These are phyloP conservation scores for Lagenidium sp. DNA, from an alignment of 352 stramenopile species.

Conservation along the genomic window DNA sequence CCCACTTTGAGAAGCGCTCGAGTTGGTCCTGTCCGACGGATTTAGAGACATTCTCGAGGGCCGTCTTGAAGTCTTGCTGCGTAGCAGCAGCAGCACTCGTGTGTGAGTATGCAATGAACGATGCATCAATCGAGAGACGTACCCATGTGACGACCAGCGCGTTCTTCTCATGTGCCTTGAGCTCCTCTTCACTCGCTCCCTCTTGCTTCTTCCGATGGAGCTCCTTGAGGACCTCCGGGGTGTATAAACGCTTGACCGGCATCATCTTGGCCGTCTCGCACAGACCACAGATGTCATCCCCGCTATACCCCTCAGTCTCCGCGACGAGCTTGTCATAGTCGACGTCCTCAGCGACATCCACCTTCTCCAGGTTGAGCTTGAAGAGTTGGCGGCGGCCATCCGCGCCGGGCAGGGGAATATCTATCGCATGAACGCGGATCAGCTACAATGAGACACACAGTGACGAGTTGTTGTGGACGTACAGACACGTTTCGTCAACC, in stretches of 20 bases:
- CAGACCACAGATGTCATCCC: constrained; percentile 33
- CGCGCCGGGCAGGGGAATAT: constrained; percentile 24
- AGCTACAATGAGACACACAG: too few relatives aligned
- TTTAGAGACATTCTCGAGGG: constrained; percentile 74
- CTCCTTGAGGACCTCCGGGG: constrained; percentile 31
- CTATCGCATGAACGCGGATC: constrained; percentile 16
- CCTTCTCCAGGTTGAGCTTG: constrained; percentile 55
- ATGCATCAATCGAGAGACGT: neutral
- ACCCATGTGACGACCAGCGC: constrained; percentile 45
- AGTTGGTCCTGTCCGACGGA: constrained; percentile 72
- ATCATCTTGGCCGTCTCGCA: constrained; percentile 45
- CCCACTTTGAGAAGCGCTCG: constrained; percentile 65
- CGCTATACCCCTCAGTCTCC: constrained; percentile 49
- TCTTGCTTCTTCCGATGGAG: constrained; percentile 47
- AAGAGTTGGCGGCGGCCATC: constrained; percentile 63
- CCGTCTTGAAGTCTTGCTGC: constrained; percentile 50
- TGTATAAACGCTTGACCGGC: constrained; percentile 34
- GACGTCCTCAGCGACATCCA: constrained; percentile 78
- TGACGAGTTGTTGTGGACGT: too few relatives aligned
- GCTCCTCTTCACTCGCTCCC: constrained; percentile 37
- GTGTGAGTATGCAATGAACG: neutral
- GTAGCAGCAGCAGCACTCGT: neutral
- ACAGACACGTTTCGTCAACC: constrained; percentile 90
- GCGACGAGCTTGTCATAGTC: constrained; percentile 58
- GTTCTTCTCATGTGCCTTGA: constrained; percentile 48